Base-by-base conservation (phyloP, 257 asterid species). In the Haberlea rhodopensis region DNA sequence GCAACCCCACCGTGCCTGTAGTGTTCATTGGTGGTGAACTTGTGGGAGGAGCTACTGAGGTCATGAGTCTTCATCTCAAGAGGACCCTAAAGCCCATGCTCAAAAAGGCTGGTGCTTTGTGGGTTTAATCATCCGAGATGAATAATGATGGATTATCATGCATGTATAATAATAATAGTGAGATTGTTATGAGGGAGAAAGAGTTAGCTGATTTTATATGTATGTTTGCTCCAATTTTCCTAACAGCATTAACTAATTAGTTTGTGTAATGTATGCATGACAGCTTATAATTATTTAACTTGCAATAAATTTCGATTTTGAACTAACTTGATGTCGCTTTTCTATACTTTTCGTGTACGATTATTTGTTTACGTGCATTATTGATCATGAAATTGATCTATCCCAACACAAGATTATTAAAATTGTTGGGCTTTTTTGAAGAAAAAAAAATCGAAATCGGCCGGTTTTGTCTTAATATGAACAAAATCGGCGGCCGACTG, bases 11-110 rank as follows among this genome's bases (percentile, higher is more conserved):
- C 10, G 87, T 77, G 25, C 85, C 85, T 0, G 81, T 82, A 0
- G 85, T 82, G 51, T 82, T 76, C 80, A 76, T 82, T 0, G 84
- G 84, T 0, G 84, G 87, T 0, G 80, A 79, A 22, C 70, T 82
- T 3, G 80, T 82, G 8, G 87, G 87, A 18, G 87, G 87, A 24
- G 72, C 80, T 0, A 74, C 79, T 40, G 87, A 82, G 73, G 29
- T 82, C 61, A 79, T 82, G 80, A 82, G 79, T 66, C 84, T 75
- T 31, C 87, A 82, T 20, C 80, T 82, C 62, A 70, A 67, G 48
- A 55, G 80, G 59, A 59, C 81, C 46, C 13, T 81, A 5, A 78
- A 66, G 81, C 84, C 86, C 63, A 81, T 78, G 86, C 86, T 82
- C 48, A 73, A 68, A 25, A 60, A 76, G 71, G 84, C 84, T 15